These are phyloP conservation scores for Eucalyptus brandiana DNA, from an alignment of 345 rosid genomes.

Conservation along the genomic window DNA sequence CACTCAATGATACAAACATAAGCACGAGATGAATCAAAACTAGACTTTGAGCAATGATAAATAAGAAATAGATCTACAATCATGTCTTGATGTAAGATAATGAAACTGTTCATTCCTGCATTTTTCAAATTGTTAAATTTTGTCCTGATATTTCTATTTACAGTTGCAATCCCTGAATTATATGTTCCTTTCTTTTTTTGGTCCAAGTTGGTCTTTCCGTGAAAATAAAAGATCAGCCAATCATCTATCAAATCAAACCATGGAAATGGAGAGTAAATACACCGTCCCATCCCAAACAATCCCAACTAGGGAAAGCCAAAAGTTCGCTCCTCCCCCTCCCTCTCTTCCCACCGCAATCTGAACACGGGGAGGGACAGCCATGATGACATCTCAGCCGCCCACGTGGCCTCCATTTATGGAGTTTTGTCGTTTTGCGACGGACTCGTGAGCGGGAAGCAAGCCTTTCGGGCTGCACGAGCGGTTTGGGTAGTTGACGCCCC, in stretches of 20 bases:
- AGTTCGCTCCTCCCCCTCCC: not conserved
- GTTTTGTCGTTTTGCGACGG: not conserved
- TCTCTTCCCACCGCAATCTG: not conserved
- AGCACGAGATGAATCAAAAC: too few relatives aligned
- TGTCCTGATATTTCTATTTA: too few relatives aligned
- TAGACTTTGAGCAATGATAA: not conserved
- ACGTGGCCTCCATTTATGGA: not conserved
- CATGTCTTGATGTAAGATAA: not conserved
- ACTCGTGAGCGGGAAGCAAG: not conserved
- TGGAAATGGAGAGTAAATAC: not conserved
- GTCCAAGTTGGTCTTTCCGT: not conserved
- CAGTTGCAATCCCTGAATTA: not conserved
- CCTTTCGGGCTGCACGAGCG: not conserved
- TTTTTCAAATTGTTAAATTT: too few relatives aligned
- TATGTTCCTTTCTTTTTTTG: too few relatives aligned
- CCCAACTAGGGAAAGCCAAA: not conserved
- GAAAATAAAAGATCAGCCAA: not conserved
- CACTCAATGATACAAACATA: too few relatives aligned
- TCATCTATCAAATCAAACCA: not conserved
- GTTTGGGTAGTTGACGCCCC: not conserved
- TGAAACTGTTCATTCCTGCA: accelerated
- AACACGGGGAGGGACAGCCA: not conserved
- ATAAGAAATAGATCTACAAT: too few relatives aligned
- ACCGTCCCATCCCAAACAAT: not conserved
- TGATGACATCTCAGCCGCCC: not conserved